Evolutionary conservation across 1,284 basidiomycete species (phyloP), one percentile per base, ranked within the genome.

Genomic region (Cryptococcus sp.): DNA sequence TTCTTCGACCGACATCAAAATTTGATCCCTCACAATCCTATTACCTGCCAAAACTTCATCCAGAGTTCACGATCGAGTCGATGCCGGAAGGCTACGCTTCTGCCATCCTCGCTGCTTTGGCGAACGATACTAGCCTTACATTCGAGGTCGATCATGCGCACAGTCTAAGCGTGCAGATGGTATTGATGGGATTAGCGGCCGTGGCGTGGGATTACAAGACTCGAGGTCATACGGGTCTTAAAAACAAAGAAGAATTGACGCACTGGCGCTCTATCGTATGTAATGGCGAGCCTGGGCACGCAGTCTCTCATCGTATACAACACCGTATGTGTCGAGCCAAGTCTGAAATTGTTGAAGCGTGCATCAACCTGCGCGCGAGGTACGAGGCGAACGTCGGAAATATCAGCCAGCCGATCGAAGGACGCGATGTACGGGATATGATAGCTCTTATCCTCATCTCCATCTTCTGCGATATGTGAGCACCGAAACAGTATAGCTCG

Each of bases 191-290:
- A 3, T 51, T 76, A 41, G 60, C 67, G 52, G 74, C 70, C 16
- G 67, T 71, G 15, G 72, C 72, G 1, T 75, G 73, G 73, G 73
- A 75, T 56, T 74, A 67, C 59, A 51, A 71, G 22, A 73, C 71
- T n/a, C 60, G 69, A 35, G 72, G 74, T 11, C 69, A 68, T 7
- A 74, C 73, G 72, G 73, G 73, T 13, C 66, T 76, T 40, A 64
- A 67, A 44, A 71, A 74, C 54, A 67, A 64, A 42, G 72, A 73
- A n/a, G 71, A 71, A 6, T 64, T 64, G 0, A 71, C 71, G 55
- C 67, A 74, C 58, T 75, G 74, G 74, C 58, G 73, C 38, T 55
- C 59, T 25, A 65, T 71, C n/a, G 68, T 74, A 6, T 61, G 72
- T 47, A 68, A 70, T 52, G 65, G 68, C 67, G 53, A 59, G 66